Base-by-base conservation (phyloP, 805 yeast genomes). In the Starmerella cellae region DNA sequence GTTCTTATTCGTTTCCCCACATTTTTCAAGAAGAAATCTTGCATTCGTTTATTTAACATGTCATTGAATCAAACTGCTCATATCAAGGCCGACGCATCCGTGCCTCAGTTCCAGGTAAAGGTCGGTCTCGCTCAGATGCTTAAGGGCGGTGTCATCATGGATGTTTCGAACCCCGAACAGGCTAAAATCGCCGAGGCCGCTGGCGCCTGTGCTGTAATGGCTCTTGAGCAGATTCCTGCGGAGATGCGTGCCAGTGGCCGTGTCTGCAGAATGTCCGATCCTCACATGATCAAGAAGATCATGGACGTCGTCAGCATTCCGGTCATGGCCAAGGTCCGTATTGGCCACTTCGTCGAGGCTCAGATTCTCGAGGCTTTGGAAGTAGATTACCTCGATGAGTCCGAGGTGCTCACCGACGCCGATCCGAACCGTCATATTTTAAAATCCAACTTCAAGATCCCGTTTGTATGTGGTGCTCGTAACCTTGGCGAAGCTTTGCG, bases 151-250 rank as follows among this genome's bases (percentile, higher is more conserved):
- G 68, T 63, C 38, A 64, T 63, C 46, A 63, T 63, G 68, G 68
- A 63, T 56, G 91, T 80, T 30, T 83, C 80, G 45, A 79, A 69
- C 45, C 77, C 78, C 28, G 91, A 82, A 55, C 91, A 82, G 63
- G 93, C 93, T 19, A 60, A 67, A 35, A 73, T 82, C 40, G 93
- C 93, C 20, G 88, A 82, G 60, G 67, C 64, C 42, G 88, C 93
- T 3, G 93, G 93, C 46, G 93, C 93, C 13, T 79, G 82, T 63
- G 88, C 93, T 13, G 93, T 82, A 19, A 82, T 82, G 93, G 93
- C 93, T 4, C 67, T 82, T 50, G 93, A 82, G 63, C 66, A 79
- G 53, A 82, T 82, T 44, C 93, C 93, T 10, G 84, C 91, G 6
- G 91, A 82, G 58, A 82, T 82, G 73, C 72, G 91, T 56, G 77